Base-by-base conservation (phyloP, 2,329 filamentous ascomycete species). In the Bimuria novae-zelandiae region DNA sequence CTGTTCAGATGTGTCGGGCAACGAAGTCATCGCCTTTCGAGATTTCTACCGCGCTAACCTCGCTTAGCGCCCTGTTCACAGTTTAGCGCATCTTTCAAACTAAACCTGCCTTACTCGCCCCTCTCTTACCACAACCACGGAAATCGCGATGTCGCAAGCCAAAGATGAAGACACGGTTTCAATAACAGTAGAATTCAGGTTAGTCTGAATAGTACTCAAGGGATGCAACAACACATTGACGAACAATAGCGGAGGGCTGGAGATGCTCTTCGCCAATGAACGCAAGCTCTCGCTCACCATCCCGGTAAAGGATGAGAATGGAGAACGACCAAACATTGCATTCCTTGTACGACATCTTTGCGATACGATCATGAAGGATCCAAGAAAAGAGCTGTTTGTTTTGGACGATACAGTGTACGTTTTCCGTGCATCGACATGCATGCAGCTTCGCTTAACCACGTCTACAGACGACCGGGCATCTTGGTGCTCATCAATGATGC, bases 401-500 rank as follows among this genome's bases (percentile, higher is more conserved):
- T 80, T 96, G 19, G 90, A 96, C 59, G 86, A 83, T 64, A 87
- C 92, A 66, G 88, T 97, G 93, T 97, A 84, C 72, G 91, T 84
- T 0, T 32, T 12, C 49, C 14, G 17, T 19, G 35, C 27, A 4
- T 36, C 17, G 4, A 21, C 7, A 11, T 5, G 14, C 3, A 33
- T 23, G 7, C 23, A 1, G 7, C 29, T 4, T 21, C 33, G 2
- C 10, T 21, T 16, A 10, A 66, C 61, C 55, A 63, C 10, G 1
- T 46, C 16, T n/a, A 22, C 51, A 97, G 93, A 55, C 92, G 94
- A 48, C 94, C 94, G 4, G 94, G 94, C 2, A 96, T 99, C 72
- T 84, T 99, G 37, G 93, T 97, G 23, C 82, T 99, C 52, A 96
- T 99, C 74, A 99, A 99, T 71, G 94, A 99, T 65, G 90, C 92